Evolutionary conservation across 2,329 filamentous ascomycete species (phyloP).

Genomic region (Polytolypa hystricis): DNA sequence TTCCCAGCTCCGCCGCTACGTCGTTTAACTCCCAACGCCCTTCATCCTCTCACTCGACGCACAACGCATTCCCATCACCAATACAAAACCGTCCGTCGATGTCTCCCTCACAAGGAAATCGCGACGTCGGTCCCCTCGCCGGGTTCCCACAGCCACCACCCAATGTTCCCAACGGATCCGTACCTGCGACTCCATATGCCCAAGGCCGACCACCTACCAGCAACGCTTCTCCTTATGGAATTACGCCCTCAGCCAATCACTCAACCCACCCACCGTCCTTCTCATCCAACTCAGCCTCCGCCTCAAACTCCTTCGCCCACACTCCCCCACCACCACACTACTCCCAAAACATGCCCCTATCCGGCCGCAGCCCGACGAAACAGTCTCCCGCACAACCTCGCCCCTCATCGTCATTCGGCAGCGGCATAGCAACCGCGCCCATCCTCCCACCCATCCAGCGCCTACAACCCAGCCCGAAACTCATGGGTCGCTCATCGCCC

Average conservation of each 20-base stretch:
- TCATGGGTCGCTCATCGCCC: conserved; percentile 33
- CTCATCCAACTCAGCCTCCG: conserved; percentile 23
- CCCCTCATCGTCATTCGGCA: conserved; percentile 12
- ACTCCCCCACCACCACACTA: conserved; percentile 23
- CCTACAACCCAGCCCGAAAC: conserved; percentile 33
- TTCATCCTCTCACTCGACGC: conserved; percentile 31
- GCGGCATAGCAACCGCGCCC: conserved; percentile 15
- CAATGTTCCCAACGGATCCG: conserved; percentile 18
- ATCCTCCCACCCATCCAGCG: conserved; percentile 31
- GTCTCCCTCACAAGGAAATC: conserved; percentile 40
- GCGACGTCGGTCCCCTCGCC: conserved; percentile 36
- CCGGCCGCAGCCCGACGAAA: conserved; percentile 37
- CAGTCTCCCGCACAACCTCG: conserved; percentile 27
- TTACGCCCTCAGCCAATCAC: conserved; percentile 20
- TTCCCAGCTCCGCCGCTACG: not conserved
- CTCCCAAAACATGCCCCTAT: conserved; percentile 27
- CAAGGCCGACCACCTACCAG: conserved; percentile 3
- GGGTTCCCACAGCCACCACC: conserved; percentile 29
- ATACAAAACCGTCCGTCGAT: conserved; percentile 37
- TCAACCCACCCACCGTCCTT: conserved; percentile 23
- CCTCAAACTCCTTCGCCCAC: conserved; percentile 22
- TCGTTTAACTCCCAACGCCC: conserved; percentile 28
- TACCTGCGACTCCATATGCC: conserved; percentile 20
- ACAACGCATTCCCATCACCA: conserved; percentile 26
- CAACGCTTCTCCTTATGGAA: conserved; percentile 7